phyloP scores from a whole-genome alignment of 1,139 yeast genomes.

The Taphrina communis region DNA sequence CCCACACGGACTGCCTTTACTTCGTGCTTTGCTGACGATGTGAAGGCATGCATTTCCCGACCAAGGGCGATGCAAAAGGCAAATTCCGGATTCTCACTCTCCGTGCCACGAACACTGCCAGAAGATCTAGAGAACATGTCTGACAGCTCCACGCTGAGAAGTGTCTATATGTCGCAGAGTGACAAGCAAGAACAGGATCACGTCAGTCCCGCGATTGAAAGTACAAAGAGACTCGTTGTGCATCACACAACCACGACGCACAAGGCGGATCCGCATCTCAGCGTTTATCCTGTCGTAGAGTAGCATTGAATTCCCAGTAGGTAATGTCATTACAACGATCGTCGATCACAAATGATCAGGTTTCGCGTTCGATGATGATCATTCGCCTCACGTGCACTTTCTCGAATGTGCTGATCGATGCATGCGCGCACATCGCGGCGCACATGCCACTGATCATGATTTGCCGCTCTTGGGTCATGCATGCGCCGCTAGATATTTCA shows the following conservation, averaged over 20 bases:
- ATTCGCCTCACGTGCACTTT: background rate
- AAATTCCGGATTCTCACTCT: background rate
- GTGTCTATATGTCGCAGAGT: background rate
- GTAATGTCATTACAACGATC: no score
- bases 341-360: background rate
- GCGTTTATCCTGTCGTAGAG: background rate
- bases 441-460: no score
- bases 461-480: background rate
- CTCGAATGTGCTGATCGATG: background rate
- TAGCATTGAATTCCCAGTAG: background rate
- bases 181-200: background rate
- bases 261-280: slow-evolving; percentile 1
- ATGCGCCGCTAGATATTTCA: background rate
- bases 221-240: background rate
- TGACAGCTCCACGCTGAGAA: slow-evolving; percentile 4
- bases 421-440: no score
- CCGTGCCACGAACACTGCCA: background rate
- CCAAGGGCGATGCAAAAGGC: slow-evolving; percentile 10
- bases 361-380: no score
- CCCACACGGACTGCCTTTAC: slow-evolving; percentile 23
- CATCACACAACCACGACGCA: background rate
- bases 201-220: background rate
- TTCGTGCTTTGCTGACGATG: slow-evolving; percentile 17
- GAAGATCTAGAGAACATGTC: background rate
- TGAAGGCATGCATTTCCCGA: slow-evolving; percentile 22